Conservation (phyloP, 768 basidiomycete genomes). For the Polyporus arcularius region DNA sequence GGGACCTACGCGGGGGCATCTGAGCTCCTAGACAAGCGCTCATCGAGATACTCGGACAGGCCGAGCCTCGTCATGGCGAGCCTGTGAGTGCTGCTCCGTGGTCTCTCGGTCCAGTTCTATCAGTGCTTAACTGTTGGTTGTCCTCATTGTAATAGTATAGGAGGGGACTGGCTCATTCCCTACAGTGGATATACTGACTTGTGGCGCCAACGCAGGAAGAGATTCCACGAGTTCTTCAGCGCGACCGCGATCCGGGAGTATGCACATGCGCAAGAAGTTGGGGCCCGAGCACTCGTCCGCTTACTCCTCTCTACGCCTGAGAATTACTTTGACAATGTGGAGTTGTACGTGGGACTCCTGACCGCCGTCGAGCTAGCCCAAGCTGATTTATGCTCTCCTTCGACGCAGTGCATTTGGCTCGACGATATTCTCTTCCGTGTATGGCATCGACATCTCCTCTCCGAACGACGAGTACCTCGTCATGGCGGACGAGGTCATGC, state of each 20-base stretch:
- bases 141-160: background rate
- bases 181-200: no score
- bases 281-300: no score
- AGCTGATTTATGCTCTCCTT: no score
- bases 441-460: slow-evolving; percentile 18
- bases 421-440: slow-evolving; percentile 21
- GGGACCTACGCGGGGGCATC: slow-evolving; percentile 8
- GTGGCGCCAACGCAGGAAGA: no score
- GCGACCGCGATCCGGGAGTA: no score
- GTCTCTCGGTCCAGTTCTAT: no score
- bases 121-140: no score
- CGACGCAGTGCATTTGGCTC: slow-evolving; percentile 18
- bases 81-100: no score
- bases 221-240: no score
- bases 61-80: background rate
- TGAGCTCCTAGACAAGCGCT: slow-evolving; percentile 25
- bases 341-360: background rate
- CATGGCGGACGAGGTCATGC: background rate
- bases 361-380: background rate
- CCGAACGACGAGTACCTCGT: slow-evolving; percentile 1
- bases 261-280: no score
- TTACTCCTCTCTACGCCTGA: no score
- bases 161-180: background rate
- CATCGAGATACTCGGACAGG: slow-evolving; percentile 21
- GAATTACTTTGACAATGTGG: no score